Evolutionary conservation across 768 basidiomycete genomes (phyloP), one percentile per base, ranked within the genome.

Genomic region (Boletales sp.): DNA sequence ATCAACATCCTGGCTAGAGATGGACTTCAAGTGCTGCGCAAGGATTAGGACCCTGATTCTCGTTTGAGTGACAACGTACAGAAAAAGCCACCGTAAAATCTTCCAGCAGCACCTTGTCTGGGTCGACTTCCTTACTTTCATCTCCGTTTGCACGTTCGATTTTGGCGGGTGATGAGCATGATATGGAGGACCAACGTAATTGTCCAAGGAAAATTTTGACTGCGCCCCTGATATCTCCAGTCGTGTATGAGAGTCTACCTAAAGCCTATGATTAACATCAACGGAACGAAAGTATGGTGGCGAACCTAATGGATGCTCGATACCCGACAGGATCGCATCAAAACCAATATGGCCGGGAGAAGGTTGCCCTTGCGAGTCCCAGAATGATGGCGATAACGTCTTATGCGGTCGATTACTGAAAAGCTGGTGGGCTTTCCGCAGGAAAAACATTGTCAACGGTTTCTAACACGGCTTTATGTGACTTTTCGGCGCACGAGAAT

Each of bases 211-310:
- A 97, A 50, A 87, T 78, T 38, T 75, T 72, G 25, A 94, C 84
- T 8, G 95, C 93, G 8, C 78, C 81, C 41, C 76, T 74, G 25
- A 87, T 78, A 60, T 94, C 83, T 11, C 94, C 94, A n/a, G 88
- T 86, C 1, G 90, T 92, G 65, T 96, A 98, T 35, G 93, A 72
- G 53, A 98, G 70, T 36, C 94, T 78, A 32, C 91, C 95, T 91
- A 46, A 30, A 48, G 48, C 30, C 32, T 46, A 43, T 39, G n/a
- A 19, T 52, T 47, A 42, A 44, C 50, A 47, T 40, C 12, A 44
- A 55, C 17, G 44, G 40, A 41, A 54, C 46, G 37, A 42, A 36
- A 35, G 21, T 11, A 39, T 14, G 45, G 46, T 45, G 21, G 12
- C 68, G 32, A 63, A 84, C 90, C 90, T 56, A 93, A 68, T 14